phyloP scores from a whole-genome alignment of 345 rosid species.

The Brassica juncea region DNA sequence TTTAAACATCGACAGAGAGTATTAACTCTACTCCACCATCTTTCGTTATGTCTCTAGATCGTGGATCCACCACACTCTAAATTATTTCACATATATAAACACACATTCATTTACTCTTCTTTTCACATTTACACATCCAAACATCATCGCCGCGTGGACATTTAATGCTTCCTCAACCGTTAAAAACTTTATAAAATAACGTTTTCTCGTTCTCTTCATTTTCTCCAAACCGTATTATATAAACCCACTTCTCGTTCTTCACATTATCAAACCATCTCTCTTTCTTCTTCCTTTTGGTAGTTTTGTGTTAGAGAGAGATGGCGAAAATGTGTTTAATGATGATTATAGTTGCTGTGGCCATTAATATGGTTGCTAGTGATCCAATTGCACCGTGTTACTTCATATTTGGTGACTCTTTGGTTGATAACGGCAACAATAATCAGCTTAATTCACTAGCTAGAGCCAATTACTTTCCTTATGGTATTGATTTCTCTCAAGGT shows the following conservation, averaged over 20 bases:
- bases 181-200: not conserved
- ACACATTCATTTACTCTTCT: constrained; percentile 25
- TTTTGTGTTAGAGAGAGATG: constrained; percentile 26
- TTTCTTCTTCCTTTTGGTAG: not conserved
- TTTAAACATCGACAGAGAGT: constrained; percentile 29
- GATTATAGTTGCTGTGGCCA: constrained; percentile 30
- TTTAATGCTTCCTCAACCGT: constrained; percentile 41
- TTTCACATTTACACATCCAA: constrained; percentile 27
- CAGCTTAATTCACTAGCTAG: constrained; percentile 65
- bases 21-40: constrained; percentile 33
- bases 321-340: constrained; percentile 32
- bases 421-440: constrained; percentile 88
- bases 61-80: constrained; percentile 26
- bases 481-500: constrained; percentile 71
- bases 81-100: constrained; percentile 33
- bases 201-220: constrained; percentile 21
- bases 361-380: constrained; percentile 35
- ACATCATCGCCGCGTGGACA: constrained; percentile 38
- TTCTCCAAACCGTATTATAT: constrained; percentile 31
- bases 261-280: constrained; percentile 17
- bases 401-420: constrained; percentile 87
- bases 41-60: constrained; percentile 8
- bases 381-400: constrained; percentile 82
- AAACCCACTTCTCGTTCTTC: constrained; percentile 18
- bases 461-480: constrained; percentile 83